Conservation (phyloP, 202 grass and related monocot genomes). For the Zizania palustris region DNA sequence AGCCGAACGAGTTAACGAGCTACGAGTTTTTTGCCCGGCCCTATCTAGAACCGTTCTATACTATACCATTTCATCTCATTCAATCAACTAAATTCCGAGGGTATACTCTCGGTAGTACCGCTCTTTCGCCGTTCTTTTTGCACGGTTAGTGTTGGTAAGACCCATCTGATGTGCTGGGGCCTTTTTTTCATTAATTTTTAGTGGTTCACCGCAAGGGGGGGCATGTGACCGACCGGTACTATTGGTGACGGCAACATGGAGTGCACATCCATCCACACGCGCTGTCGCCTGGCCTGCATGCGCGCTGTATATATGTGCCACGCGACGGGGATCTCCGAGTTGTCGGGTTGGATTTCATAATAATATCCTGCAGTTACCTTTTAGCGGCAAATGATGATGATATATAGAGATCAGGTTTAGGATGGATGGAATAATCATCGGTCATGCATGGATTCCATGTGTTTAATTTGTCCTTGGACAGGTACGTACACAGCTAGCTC, state of each 20-base stretch:
- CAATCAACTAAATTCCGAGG: too few relatives aligned
- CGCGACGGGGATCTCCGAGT: not conserved
- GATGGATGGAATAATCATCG: not conserved
- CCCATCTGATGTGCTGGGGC: too few relatives aligned
- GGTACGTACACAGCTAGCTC: too few relatives aligned
- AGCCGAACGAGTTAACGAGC: too few relatives aligned
- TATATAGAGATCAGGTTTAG: slow-evolving; percentile 8
- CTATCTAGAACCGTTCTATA: too few relatives aligned
- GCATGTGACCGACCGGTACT: not conserved
- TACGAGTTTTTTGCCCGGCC: too few relatives aligned
- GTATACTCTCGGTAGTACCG: too few relatives aligned
- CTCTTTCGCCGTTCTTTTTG: too few relatives aligned
- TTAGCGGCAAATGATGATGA: not conserved
- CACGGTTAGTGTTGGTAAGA: too few relatives aligned
- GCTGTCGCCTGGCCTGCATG: not conserved
- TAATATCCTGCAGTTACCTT: not conserved
- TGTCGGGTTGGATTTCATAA: slow-evolving; percentile 18
- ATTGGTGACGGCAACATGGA: not conserved
- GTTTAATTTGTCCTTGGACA: not conserved
- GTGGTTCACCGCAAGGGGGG: not conserved
- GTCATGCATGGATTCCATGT: not conserved
- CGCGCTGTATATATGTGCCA: slow-evolving; percentile 30
- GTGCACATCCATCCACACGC: not conserved
- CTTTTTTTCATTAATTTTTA: not conserved
- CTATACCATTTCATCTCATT: too few relatives aligned